Evolutionary conservation across 306 rosid species (phyloP), one percentile per base, ranked within the genome.

Genomic region (Vachellia pachyceras): DNA sequence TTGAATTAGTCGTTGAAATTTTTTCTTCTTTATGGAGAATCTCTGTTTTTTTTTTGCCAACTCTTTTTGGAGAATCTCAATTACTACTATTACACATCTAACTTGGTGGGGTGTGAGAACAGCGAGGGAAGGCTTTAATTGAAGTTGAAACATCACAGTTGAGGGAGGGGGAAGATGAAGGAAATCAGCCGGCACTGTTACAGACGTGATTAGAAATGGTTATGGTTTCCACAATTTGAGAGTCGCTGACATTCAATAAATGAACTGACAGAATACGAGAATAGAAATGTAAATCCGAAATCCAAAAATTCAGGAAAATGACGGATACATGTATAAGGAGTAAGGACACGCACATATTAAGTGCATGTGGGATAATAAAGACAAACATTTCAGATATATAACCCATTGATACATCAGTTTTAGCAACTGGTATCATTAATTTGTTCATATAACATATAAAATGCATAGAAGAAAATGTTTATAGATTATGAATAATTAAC

Each of bases 1-100:
- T 79, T 79, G 69, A 73, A 76, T 76, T 52, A 60, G 39, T 23
- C 2, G 36, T 58, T 22, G 65, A 9, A 23, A 4, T 10, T 55
- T 18, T 10, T 39, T 79, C 60, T n/a, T 54, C 60, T 23, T 17
- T 23, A 18, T 54, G 9, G 25, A 54, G 60, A 69, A 82, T 75
- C 57, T 39, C 20, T n/a, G n/a, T n/a, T n/a, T n/a, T n/a, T n/a
- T n/a, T n/a, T n/a, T n/a, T n/a, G n/a, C n/a, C n/a, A n/a, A n/a
- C n/a, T 54, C 60, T 23, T 17, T 23, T 54, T 54, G 9, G 25
- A 54, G 60, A 69, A 82, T 75, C 57, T 39, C 20, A 65, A 17
- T 65, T 66, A 52, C 13, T 13, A 50, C 22, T 77, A 74, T 0
- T 5, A 7, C 1, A 50, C 7, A 17, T 6, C 18, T 54, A 18